Evolutionary conservation across 176 grass and related monocot species (phyloP).

Genomic region (Cymbopogon citratus): DNA sequence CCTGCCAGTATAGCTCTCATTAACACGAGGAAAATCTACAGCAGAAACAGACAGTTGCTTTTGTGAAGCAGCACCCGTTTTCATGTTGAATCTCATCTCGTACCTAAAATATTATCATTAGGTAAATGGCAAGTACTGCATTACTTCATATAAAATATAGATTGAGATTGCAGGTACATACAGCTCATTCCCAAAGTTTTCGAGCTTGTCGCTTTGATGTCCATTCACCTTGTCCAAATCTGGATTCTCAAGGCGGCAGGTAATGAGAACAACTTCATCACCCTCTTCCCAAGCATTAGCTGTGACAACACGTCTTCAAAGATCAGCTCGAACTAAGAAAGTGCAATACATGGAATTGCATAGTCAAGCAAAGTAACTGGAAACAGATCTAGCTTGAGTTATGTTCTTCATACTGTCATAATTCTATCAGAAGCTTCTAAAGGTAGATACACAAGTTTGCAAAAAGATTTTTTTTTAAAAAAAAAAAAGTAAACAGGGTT

Average conservation of each 20-base stretch:
- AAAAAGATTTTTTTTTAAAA: neutral
- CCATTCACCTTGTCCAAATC: slow-evolving; percentile 83
- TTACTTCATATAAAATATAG: slow-evolving; percentile 22
- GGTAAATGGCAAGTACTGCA: neutral
- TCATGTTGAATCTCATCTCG: slow-evolving; percentile 97
- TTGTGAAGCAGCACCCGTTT: slow-evolving; percentile 69
- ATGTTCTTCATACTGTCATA: neutral
- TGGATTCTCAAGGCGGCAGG: slow-evolving; percentile 72
- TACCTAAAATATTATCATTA: slow-evolving; percentile 43
- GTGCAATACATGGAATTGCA: neutral
- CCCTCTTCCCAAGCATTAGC: slow-evolving; percentile 98
- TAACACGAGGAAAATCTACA: slow-evolving; percentile 93
- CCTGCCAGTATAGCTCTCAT: slow-evolving; percentile 85
- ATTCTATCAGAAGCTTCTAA: neutral
- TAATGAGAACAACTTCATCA: slow-evolving; percentile 78
- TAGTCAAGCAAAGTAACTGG: neutral
- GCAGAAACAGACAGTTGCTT: slow-evolving; percentile 78
- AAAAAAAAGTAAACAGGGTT: neutral
- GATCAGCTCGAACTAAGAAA: slow-evolving; percentile 12
- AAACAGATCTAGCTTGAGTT: neutral
- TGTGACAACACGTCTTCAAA: slow-evolving; percentile 18
- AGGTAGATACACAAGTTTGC: neutral
- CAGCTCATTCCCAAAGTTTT: slow-evolving; percentile 79
- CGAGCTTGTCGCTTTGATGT: slow-evolving; percentile 48
- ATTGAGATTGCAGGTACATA: slow-evolving; percentile 18